Evolutionary conservation across 257 asterid species (phyloP).

Genomic region (Solanum paucissectum): DNA sequence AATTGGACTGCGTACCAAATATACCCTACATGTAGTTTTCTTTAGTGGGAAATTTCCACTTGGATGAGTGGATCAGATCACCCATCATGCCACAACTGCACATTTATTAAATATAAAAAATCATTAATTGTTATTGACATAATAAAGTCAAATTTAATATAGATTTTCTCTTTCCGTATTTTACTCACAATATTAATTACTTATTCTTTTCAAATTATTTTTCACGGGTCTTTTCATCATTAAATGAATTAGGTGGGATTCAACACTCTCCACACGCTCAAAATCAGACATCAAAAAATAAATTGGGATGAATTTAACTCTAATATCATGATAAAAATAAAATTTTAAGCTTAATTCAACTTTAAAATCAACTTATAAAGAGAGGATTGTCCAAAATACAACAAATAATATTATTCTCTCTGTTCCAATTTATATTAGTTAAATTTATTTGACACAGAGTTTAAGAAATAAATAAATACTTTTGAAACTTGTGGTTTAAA

Average conservation of each 20-base stretch:
- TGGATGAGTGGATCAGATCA: neutral
- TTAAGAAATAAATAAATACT: too few relatives aligned
- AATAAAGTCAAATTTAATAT: neutral
- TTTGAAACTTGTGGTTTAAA: neutral
- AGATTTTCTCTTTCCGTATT: too few relatives aligned
- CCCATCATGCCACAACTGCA: neutral
- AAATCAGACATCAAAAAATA: neutral
- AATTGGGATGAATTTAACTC: accelerated
- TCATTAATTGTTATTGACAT: neutral
- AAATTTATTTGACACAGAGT: neutral
- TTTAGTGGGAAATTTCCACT: neutral
- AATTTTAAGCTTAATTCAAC: neutral
- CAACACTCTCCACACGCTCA: neutral
- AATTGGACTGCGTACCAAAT: neutral
- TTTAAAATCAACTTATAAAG: too few relatives aligned
- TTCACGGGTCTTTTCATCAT: too few relatives aligned
- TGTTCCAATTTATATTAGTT: too few relatives aligned
- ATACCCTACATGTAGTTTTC: neutral
- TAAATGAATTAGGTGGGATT: too few relatives aligned
- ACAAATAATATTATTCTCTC: neutral
- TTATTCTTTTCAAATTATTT: neutral
- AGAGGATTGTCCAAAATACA: neutral
- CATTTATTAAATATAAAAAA: neutral
- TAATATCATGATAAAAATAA: neutral
- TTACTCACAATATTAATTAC: neutral